A percentile compares a stretch with the other conserved stretches of the same genome.
Evolutionary conservation across 2,329 filamentous ascomycete genomes (phyloP).

Genomic region (Diaporthe vaccinii): DNA sequence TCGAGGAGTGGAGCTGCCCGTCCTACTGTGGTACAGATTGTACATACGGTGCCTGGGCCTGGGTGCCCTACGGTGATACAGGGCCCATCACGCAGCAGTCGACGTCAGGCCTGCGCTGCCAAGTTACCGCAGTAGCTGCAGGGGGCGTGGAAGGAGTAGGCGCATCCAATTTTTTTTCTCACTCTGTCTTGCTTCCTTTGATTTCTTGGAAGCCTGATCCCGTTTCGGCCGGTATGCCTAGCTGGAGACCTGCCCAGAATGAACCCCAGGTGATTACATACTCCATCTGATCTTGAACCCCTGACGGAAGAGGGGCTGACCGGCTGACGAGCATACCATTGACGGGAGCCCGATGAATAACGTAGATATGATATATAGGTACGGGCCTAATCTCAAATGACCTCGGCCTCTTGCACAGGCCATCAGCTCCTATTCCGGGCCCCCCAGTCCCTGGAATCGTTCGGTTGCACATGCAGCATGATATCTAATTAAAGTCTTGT

Average conservation of each 20-base stretch:
- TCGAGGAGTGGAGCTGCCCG: slow-evolving; percentile 12
- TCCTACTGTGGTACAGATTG: slow-evolving; percentile 5
- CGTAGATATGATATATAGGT: background rate
- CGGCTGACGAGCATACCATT: background rate
- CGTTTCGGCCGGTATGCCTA: slow-evolving; percentile 12
- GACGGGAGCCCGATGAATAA: slow-evolving; percentile 5
- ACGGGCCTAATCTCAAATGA: slow-evolving; percentile 23
- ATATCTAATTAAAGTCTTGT: background rate
- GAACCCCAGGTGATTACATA: background rate
- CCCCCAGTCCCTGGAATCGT: background rate
- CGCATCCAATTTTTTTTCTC: background rate
- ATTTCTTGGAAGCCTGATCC: background rate
- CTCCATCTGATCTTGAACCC: slow-evolving; percentile 16
- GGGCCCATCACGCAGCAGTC: slow-evolving; percentile 12
- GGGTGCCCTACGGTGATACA: background rate
- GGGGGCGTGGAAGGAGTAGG: background rate
- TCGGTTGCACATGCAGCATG: slow-evolving; percentile 14
- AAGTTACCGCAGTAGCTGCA: slow-evolving; percentile 26
- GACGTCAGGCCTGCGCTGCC: slow-evolving; percentile 18
- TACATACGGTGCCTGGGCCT: slow-evolving; percentile 21
- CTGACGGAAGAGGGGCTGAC: slow-evolving; percentile 1
- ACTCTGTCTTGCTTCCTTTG: background rate
- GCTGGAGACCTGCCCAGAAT: background rate
- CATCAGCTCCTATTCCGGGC: background rate
- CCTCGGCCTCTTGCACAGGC: slow-evolving; percentile 14